Evolutionary conservation across 257 asterid genomes (phyloP).

Genomic region (Anisodus acutangulus): DNA sequence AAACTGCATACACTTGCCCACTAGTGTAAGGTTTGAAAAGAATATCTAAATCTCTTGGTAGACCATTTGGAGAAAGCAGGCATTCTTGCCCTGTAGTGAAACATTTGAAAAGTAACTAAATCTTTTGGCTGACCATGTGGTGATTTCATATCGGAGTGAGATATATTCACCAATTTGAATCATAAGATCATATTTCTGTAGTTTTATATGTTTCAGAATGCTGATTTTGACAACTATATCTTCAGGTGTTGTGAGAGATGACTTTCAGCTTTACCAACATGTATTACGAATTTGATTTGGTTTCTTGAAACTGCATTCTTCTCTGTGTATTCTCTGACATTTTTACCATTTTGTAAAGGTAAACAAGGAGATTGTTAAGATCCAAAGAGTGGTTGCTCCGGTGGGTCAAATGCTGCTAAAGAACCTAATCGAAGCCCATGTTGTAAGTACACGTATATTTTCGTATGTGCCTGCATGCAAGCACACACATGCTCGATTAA

Average conservation of each 20-base stretch:
- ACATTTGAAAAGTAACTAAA: neutral
- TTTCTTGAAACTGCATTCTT: conserved; percentile 26
- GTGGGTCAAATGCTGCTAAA: conserved; percentile 97
- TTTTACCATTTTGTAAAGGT: conserved; percentile 48
- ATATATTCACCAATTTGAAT: conserved; percentile 3
- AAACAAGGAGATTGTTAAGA: conserved; percentile 98
- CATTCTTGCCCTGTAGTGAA: neutral
- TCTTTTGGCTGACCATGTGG: conserved; percentile 15
- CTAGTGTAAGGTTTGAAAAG: neutral
- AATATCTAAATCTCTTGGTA: neutral
- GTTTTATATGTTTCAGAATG: neutral
- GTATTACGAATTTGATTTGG: conserved; percentile 12
- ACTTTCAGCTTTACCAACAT: neutral
- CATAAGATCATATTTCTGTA: neutral
- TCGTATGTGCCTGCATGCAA: neutral
- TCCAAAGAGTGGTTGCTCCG: conserved; percentile 93
- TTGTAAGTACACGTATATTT: conserved; percentile 59
- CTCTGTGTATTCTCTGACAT: neutral
- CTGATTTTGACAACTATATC: neutral
- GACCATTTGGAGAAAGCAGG: neutral
- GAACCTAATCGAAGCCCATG: conserved; percentile 90
- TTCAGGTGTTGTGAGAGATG: neutral
- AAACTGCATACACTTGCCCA: neutral
- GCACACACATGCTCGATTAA: neutral
- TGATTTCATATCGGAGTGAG: neutral